Percentiles rank a stretch among this genome's conserved stretches.
These are phyloP conservation scores for Microcos paniculata DNA, from an alignment of 345 rosid genomes.

Conservation along the genomic window DNA sequence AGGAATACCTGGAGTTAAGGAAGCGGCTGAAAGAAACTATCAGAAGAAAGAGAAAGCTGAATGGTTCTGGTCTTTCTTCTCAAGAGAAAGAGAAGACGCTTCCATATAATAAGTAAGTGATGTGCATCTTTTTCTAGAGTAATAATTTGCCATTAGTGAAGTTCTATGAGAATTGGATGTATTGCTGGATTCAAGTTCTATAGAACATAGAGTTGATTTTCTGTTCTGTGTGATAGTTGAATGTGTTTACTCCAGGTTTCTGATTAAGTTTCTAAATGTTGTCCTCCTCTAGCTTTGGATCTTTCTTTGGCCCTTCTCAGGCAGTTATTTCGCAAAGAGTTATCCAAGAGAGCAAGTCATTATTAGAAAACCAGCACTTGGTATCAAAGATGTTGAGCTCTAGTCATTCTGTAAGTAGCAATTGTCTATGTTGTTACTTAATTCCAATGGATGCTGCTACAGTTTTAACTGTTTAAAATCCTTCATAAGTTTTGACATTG, in stretches of 20 bases:
- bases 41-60: constrained; percentile 50
- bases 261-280: constrained; percentile 2
- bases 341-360: constrained; percentile 92
- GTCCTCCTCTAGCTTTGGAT: constrained; percentile 68
- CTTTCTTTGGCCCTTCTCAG: constrained; percentile 92
- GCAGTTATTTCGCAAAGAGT: constrained; percentile 91
- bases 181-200: not conserved
- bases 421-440: not conserved
- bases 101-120: constrained; percentile 66
- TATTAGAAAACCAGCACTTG: constrained; percentile 68
- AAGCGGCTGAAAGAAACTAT: constrained; percentile 60
- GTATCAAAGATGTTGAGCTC: constrained; percentile 33
- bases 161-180: not conserved
- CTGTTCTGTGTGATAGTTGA: not conserved
- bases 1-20: constrained; percentile 66
- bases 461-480: not conserved
- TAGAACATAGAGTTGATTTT: not conserved
- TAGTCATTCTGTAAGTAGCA: constrained; percentile 43
- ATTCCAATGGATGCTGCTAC: not conserved
- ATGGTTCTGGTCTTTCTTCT: constrained; percentile 32
- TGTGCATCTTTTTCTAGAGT: not conserved
- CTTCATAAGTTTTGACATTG: not conserved
- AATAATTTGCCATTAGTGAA: not conserved
- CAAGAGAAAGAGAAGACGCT: constrained; percentile 42
- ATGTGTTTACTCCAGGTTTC: not conserved